Evolutionary conservation across 2,329 filamentous ascomycete genomes (phyloP).

Genomic region (Phyllosticta citrichinensis): DNA sequence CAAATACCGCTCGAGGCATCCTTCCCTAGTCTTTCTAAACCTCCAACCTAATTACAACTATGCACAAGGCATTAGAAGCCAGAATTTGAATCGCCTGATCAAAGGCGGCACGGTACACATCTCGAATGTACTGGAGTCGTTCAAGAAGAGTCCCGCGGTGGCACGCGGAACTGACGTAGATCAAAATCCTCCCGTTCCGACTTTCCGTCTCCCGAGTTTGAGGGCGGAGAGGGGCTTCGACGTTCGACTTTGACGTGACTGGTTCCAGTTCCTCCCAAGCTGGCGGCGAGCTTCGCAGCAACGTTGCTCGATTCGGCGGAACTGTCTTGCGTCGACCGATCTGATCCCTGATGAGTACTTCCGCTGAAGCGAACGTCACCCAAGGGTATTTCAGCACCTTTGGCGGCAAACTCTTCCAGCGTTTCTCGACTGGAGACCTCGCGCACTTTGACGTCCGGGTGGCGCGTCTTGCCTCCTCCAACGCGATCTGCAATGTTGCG

Average conservation of each 20-base stretch:
- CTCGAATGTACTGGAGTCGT: neutral
- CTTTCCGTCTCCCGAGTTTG: neutral
- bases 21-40: too few relatives aligned
- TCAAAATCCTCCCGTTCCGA: constrained; percentile 1
- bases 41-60: too few relatives aligned
- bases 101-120: neutral
- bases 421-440: constrained; percentile 1
- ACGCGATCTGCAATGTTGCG: constrained; percentile 55
- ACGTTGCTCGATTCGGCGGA: neutral
- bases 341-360: neutral
- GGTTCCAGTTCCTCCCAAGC: neutral
- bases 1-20: neutral
- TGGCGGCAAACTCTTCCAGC: neutral
- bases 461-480: neutral
- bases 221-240: neutral
- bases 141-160: neutral
- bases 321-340: neutral
- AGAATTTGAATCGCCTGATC: neutral
- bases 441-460: neutral
- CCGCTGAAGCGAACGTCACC: neutral
- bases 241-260: neutral
- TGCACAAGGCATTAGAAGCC: too few relatives aligned
- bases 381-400: neutral
- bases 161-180: constrained; percentile 3
- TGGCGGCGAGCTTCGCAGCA: neutral